Evolutionary conservation across 2,329 filamentous ascomycete species (phyloP).

Genomic region (Hirsutella rhossiliensis): DNA sequence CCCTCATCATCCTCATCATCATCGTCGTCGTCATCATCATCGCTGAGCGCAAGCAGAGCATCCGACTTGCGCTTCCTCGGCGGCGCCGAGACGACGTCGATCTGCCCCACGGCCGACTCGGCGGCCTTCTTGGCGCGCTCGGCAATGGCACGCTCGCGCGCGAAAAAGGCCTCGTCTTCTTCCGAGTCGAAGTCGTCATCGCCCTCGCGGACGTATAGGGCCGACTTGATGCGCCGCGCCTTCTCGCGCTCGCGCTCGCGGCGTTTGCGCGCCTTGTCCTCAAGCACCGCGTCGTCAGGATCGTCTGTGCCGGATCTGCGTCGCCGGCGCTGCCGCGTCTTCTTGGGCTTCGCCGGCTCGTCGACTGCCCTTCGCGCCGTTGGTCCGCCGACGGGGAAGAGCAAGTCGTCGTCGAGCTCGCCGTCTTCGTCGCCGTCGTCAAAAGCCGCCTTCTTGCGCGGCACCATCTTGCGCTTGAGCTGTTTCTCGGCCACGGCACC

Average conservation of each 20-base stretch:
- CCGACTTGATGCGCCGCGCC: conserved; percentile 69
- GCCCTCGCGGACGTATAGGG: conserved; percentile 65
- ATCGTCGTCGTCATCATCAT: conserved; percentile 16
- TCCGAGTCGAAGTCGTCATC: conserved; percentile 86
- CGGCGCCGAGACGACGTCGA: conserved; percentile 1
- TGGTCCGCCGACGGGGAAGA: conserved; percentile 60
- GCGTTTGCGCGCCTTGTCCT: conserved; percentile 48
- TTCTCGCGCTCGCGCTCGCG: conserved; percentile 65
- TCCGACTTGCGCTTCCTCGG: conserved; percentile 16
- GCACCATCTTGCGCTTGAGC: conserved; percentile 57
- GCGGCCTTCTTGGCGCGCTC: conserved; percentile 33
- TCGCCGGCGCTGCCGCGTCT: conserved; percentile 29
- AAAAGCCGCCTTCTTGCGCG: conserved; percentile 46
- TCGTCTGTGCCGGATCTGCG: conserved; percentile 29
- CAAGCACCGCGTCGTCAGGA: conserved; percentile 51
- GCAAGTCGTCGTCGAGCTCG: conserved; percentile 36
- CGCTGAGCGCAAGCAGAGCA: conserved; percentile 13
- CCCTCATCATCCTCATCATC: conserved; percentile 3
- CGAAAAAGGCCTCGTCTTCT: conserved; percentile 60
- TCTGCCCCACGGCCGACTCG: conserved; percentile 8
- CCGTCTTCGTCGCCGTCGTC: conserved; percentile 59
- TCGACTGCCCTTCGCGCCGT: conserved; percentile 42
- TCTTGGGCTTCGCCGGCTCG: conserved; percentile 43
- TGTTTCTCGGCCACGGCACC: conserved; percentile 64
- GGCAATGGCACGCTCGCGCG: conserved; percentile 49